Conservation (phyloP, 306 rosid species). For the Lithocarpus polystachyus region DNA sequence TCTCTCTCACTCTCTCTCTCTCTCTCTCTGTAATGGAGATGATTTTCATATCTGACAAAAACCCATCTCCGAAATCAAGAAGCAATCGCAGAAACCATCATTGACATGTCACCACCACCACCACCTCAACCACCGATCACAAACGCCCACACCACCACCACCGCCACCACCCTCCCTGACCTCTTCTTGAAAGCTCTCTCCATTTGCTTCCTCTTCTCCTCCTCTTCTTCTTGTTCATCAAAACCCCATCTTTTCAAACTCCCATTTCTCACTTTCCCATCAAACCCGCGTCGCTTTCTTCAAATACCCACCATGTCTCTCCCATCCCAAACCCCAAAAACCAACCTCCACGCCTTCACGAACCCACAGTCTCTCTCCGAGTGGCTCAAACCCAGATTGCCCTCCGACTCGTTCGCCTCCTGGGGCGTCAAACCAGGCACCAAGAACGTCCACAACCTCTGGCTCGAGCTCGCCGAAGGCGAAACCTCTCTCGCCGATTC, state of each 20-base stretch:
- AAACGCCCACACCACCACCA: constrained; percentile 31
- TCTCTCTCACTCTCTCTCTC: neutral
- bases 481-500: constrained; percentile 80
- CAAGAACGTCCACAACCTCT: constrained; percentile 91
- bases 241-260: constrained; percentile 18
- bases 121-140: constrained; percentile 44
- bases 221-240: constrained; percentile 5
- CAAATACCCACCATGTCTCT: constrained; percentile 71
- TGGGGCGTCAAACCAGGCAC: constrained; percentile 96
- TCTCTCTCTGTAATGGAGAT: constrained; percentile 25
- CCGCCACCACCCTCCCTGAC: constrained; percentile 44
- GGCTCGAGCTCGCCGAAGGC: constrained; percentile 87
- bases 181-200: constrained; percentile 64
- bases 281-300: constrained; percentile 54
- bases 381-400: constrained; percentile 80
- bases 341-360: constrained; percentile 40
- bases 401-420: constrained; percentile 76
- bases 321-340: constrained; percentile 7
- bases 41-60: neutral
- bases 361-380: constrained; percentile 79
- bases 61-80: neutral
- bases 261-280: constrained; percentile 39
- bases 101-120: constrained; percentile 42
- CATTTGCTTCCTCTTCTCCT: constrained; percentile 58
- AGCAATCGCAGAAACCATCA: neutral